A percentile compares a stretch with the other conserved stretches of the same genome.
Evolutionary conservation across 1,284 basidiomycete species (phyloP).

Genomic region (Apiotrichum gracile): DNA sequence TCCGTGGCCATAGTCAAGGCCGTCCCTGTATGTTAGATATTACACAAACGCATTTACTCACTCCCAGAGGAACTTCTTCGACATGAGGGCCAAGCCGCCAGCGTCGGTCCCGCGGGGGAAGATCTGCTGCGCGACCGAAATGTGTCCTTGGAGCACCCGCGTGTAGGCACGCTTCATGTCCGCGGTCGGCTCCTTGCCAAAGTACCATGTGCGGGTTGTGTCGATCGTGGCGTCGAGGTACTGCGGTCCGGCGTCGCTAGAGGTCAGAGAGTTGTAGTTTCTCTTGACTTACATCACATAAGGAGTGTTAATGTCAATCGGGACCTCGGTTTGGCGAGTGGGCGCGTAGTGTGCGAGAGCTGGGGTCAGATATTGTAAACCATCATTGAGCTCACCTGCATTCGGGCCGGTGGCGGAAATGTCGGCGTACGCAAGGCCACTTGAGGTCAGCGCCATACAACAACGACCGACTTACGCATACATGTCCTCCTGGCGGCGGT

Average conservation of each 20-base stretch:
- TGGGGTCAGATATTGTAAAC: constrained; percentile 9
- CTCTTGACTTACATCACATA: constrained; percentile 70
- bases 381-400: constrained; percentile 45
- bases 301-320: constrained; percentile 71
- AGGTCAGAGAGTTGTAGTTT: constrained; percentile 16
- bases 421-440: constrained; percentile 83
- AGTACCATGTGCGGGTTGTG: constrained; percentile 76
- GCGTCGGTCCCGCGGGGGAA: constrained; percentile 87
- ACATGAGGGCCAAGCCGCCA: constrained; percentile 71
- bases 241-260: constrained; percentile 80
- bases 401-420: constrained; percentile 89
- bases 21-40: constrained; percentile 52
- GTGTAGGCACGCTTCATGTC: constrained; percentile 83
- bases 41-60: constrained; percentile 13
- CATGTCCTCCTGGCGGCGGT: constrained; percentile 64
- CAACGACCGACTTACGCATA: constrained; percentile 54
- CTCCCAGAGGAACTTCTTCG: constrained; percentile 77
- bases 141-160: constrained; percentile 91
- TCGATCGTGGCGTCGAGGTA: constrained; percentile 86
- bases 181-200: constrained; percentile 71
- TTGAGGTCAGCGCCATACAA: constrained; percentile 13
- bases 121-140: constrained; percentile 79
- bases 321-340: constrained; percentile 59
- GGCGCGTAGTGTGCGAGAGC: constrained; percentile 92
- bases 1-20: constrained; percentile 61